These are phyloP conservation scores for Sicyos edulis DNA, from an alignment of 306 rosid genomes.

Conservation along the genomic window DNA sequence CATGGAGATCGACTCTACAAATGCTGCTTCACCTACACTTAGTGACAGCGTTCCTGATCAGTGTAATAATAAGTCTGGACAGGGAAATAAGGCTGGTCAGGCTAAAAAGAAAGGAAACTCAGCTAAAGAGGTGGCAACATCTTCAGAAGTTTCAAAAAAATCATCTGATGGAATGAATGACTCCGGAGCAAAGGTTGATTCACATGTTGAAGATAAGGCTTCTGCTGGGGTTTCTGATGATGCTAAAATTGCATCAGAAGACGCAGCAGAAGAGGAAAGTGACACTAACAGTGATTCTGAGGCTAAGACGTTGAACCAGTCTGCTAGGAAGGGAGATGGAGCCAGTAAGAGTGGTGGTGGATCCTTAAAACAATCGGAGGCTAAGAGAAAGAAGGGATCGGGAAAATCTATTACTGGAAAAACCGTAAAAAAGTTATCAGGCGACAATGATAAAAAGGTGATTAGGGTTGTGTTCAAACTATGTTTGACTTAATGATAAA, in stretches of 20 bases:
- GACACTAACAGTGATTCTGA: constrained; percentile 42
- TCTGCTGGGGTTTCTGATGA: constrained; percentile 35
- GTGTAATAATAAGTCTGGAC: constrained; percentile 33
- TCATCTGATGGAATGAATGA: constrained; percentile 51
- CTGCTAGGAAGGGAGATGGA: constrained; percentile 50
- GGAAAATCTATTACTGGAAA: constrained; percentile 43
- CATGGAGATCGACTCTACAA: constrained; percentile 45
- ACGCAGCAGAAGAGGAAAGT: constrained; percentile 39
- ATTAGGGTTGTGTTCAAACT: neutral
- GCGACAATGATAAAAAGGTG: constrained; percentile 44
- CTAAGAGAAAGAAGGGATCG: constrained; percentile 40
- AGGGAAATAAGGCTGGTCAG: constrained; percentile 36
- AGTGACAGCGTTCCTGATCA: constrained; percentile 40
- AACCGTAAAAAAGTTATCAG: constrained; percentile 33
- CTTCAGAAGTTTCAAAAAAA: constrained; percentile 38
- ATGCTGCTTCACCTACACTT: constrained; percentile 43
- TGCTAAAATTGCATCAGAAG: constrained; percentile 34
- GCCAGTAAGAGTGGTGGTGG: constrained; percentile 37
- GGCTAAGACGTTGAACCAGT: constrained; percentile 42
- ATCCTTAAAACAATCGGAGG: constrained; percentile 42
- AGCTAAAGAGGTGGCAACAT: constrained; percentile 34
- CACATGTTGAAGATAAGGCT: constrained; percentile 33
- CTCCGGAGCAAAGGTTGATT: constrained; percentile 42
- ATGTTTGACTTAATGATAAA: neutral
- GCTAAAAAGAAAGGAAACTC: constrained; percentile 38